phyloP scores from a whole-genome alignment of 768 basidiomycete species.

The Megacollybia marginata region DNA sequence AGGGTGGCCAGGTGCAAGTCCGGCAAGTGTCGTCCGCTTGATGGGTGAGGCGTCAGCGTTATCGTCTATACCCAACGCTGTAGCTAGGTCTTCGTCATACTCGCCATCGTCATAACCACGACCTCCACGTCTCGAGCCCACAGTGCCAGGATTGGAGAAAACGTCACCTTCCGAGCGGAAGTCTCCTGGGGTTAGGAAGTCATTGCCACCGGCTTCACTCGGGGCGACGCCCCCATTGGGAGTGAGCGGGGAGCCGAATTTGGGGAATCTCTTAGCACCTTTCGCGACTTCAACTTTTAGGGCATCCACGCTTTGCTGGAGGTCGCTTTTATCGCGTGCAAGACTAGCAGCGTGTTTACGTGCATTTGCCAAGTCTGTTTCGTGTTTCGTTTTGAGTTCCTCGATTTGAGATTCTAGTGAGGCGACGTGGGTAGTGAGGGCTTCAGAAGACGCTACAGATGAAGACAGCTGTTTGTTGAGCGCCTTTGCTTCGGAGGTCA shows the following conservation, averaged over 20 bases:
- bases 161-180: conserved; percentile 56
- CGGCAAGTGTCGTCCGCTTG: background rate
- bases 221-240: conserved; percentile 38
- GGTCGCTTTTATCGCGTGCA: conserved; percentile 86
- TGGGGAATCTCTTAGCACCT: conserved; percentile 51
- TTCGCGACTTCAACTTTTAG: conserved; percentile 68
- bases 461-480: conserved; percentile 67
- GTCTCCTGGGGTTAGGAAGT: conserved; percentile 52
- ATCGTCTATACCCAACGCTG: too few relatives aligned
- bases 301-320: conserved; percentile 73
- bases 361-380: conserved; percentile 90
- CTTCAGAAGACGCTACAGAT: conserved; percentile 70
- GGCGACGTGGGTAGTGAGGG: conserved; percentile 82
- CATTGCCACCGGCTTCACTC: conserved; percentile 23
- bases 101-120: conserved; percentile 39
- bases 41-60: background rate
- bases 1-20: conserved; percentile 62
- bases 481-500: conserved; percentile 80
- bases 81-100: conserved; percentile 30
- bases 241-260: conserved; percentile 68
- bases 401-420: conserved; percentile 54
- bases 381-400: conserved; percentile 84
- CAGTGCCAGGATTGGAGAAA: conserved; percentile 57
- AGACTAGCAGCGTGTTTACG: conserved; percentile 82
- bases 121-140: conserved; percentile 50